These are phyloP conservation scores for Thinopyrum elongatum DNA, from an alignment of 176 grass and related monocot genomes.

Conservation along the genomic window DNA sequence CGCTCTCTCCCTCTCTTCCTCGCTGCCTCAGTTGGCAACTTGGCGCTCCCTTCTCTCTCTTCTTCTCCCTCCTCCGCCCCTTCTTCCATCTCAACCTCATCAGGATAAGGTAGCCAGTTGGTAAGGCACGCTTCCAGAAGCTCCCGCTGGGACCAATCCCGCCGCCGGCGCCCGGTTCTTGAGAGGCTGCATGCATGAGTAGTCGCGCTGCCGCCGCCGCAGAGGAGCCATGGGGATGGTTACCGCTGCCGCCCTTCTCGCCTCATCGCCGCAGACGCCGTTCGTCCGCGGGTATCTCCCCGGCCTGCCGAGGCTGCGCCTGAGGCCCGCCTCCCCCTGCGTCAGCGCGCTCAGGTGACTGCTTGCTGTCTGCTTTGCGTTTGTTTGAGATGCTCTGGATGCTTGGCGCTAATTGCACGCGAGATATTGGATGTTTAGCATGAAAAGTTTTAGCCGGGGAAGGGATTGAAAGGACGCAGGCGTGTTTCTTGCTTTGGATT, in stretches of 20 bases:
- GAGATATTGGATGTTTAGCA: not conserved
- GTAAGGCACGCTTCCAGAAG: conserved; percentile 21
- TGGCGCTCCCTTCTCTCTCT: not conserved
- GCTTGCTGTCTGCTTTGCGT: not conserved
- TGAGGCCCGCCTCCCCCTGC: conserved; percentile 21
- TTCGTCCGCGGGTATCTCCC: not conserved
- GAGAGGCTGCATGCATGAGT: conserved; percentile 71
- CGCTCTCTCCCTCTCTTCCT: not conserved
- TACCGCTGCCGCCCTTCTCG: conserved; percentile 31
- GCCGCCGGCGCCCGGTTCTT: not conserved
- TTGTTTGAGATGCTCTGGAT: not conserved
- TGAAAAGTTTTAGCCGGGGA: not conserved
- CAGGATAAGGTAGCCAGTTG: conserved; percentile 41
- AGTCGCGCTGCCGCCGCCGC: conserved; percentile 40
- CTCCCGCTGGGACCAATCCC: not conserved
- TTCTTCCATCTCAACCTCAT: conserved; percentile 11
- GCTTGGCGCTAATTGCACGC: not conserved
- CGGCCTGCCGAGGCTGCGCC: conserved; percentile 13
- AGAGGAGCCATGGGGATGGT: conserved; percentile 55
- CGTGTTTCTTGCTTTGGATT: not conserved
- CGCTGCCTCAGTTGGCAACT: conserved; percentile 16
- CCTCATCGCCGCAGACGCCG: conserved; percentile 10
- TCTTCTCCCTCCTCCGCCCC: not conserved
- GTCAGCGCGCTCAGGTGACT: conserved; percentile 44
- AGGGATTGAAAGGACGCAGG: not conserved